phyloP scores from a whole-genome alignment of 495 filamentous ascomycete genomes.

The Lasiosphaeria miniovina region DNA sequence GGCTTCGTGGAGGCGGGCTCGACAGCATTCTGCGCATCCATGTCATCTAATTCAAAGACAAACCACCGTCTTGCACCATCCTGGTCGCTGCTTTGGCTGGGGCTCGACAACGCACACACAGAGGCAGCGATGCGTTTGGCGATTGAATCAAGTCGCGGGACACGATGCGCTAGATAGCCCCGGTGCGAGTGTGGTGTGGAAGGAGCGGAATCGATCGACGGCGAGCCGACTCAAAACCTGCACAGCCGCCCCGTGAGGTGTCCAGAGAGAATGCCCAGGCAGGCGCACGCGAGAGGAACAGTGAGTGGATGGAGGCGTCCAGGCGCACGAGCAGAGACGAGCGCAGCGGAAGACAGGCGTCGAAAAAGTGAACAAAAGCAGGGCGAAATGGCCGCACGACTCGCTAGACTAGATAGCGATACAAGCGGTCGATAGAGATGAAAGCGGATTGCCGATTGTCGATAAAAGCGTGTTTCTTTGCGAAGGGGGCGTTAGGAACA shows the following conservation, averaged over 20 bases:
- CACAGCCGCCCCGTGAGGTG: slow-evolving; percentile 24
- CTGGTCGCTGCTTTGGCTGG: slow-evolving; percentile 45
- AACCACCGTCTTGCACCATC: slow-evolving; percentile 50
- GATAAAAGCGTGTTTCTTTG: slow-evolving; percentile 10
- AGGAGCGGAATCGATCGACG: slow-evolving; percentile 12
- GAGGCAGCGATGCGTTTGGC: slow-evolving; percentile 12
- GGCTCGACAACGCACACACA: slow-evolving; percentile 14
- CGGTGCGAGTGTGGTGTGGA: slow-evolving; percentile 3
- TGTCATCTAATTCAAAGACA: slow-evolving; percentile 53
- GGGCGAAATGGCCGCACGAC: slow-evolving; percentile 4
- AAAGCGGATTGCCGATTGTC: slow-evolving; percentile 14
- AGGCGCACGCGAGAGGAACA: slow-evolving; percentile 16
- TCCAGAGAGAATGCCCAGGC: background rate
- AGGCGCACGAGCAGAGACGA: background rate
- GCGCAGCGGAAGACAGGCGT: slow-evolving; percentile 13
- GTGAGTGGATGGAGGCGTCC: slow-evolving; percentile 5
- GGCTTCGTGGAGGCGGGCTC: slow-evolving; percentile 55
- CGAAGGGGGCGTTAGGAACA: slow-evolving; percentile 16
- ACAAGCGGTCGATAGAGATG: slow-evolving; percentile 19
- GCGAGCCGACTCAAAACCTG: slow-evolving; percentile 19
- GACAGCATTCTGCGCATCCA: slow-evolving; percentile 59
- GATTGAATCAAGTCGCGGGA: slow-evolving; percentile 25
- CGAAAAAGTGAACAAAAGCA: slow-evolving; percentile 16
- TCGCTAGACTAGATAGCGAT: slow-evolving; percentile 12
- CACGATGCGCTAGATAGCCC: slow-evolving; percentile 25